Conservation (phyloP, 441 rosid species). For the Rhodomyrtus psidioides region DNA sequence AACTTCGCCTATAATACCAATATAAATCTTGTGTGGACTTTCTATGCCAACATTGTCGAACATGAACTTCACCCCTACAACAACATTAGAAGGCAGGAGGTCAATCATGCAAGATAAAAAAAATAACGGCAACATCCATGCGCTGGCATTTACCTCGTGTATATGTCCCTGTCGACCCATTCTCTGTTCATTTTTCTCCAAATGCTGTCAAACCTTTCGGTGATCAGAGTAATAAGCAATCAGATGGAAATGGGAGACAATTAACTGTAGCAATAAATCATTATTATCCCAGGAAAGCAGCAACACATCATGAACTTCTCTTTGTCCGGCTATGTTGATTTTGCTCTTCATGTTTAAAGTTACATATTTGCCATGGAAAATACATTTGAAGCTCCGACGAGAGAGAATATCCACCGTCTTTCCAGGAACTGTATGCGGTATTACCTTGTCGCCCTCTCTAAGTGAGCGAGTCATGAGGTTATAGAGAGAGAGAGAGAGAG, state of each 20-base stretch:
- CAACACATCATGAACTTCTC: too few species aligned
- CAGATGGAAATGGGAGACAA: neutral
- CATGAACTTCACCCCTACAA: slow-evolving; percentile 66
- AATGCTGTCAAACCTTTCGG: slow-evolving; percentile 23
- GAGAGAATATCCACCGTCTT: too few species aligned
- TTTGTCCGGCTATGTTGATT: too few species aligned
- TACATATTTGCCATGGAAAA: too few species aligned
- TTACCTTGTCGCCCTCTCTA: too few species aligned
- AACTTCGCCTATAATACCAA: too few species aligned
- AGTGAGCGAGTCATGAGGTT: too few species aligned
- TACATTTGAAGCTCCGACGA: too few species aligned
- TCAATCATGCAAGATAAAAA: neutral
- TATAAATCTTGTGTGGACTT: slow-evolving; percentile 41
- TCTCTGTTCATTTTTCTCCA: slow-evolving; percentile 32
- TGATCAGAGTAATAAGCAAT: neutral
- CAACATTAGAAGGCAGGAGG: slow-evolving; percentile 4
- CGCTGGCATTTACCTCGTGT: slow-evolving; percentile 33
- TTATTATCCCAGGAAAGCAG: too few species aligned
- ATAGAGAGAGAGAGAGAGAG: too few species aligned
- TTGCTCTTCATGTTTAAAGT: too few species aligned
- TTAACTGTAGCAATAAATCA: neutral
- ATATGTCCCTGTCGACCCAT: slow-evolving; percentile 27
- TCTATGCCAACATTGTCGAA: slow-evolving; percentile 42
- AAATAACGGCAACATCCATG: neutral
- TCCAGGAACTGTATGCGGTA: too few species aligned